A percentile compares a stretch with the other conserved stretches of the same genome.
These are phyloP conservation scores for Musa schizocarpa DNA, from an alignment of 176 grass and related monocot genomes.

Conservation along the genomic window DNA sequence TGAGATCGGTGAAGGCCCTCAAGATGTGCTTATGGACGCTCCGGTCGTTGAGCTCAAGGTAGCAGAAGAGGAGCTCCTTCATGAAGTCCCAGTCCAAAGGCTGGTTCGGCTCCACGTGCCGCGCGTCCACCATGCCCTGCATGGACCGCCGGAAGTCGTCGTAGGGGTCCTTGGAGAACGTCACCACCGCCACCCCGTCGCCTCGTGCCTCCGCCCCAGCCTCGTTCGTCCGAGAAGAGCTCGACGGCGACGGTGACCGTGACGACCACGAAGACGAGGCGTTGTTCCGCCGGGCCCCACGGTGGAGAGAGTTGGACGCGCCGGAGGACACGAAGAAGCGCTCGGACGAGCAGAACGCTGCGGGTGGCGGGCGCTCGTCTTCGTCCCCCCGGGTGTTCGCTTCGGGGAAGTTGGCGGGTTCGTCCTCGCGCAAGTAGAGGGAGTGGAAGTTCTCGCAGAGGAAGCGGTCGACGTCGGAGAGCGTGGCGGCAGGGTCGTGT, in stretches of 20 bases:
- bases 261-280: not conserved
- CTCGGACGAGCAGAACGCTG: conserved; percentile 3
- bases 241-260: not conserved
- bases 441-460: conserved; percentile 69
- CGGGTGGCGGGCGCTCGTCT: not conserved
- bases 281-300: not conserved
- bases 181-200: conserved; percentile 25
- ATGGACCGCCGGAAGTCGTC: conserved; percentile 58
- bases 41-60: conserved; percentile 71
- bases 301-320: conserved; percentile 14
- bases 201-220: not conserved
- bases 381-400: not conserved
- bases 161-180: conserved; percentile 61
- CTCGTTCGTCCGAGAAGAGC: not conserved
- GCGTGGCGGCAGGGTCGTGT: conserved; percentile 38
- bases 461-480: conserved; percentile 80
- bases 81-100: conserved; percentile 88
- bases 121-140: conserved; percentile 42
- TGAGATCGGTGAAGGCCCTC: conserved; percentile 48
- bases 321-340: conserved; percentile 26
- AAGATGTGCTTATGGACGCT: conserved; percentile 65
- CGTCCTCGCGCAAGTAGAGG: conserved; percentile 40
- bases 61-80: conserved; percentile 64
- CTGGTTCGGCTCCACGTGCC: conserved; percentile 20
- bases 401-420: not conserved